phyloP scores from a whole-genome alignment of 345 rosid species.

The Turnera subulata region DNA sequence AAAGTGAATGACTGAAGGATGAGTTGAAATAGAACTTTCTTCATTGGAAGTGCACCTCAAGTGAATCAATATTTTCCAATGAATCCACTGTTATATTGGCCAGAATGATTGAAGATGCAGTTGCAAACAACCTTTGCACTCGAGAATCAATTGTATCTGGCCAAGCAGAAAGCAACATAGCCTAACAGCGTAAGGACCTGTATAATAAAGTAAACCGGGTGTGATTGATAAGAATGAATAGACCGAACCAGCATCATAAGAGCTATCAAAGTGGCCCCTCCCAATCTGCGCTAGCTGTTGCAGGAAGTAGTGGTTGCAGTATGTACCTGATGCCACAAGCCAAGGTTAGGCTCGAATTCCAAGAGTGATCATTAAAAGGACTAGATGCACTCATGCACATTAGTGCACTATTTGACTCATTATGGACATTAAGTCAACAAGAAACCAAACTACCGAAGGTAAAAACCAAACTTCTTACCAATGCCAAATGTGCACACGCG shows the following conservation, averaged over 20 bases:
- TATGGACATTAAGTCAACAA: not conserved
- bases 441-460: not conserved
- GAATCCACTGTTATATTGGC: constrained; percentile 21
- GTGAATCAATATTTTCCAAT: constrained; percentile 19
- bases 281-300: constrained; percentile 30
- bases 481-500: constrained; percentile 25
- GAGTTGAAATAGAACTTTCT: no score
- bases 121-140: constrained; percentile 22
- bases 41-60: constrained; percentile 19
- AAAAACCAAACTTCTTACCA: constrained; percentile 12
- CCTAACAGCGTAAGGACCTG: not conserved
- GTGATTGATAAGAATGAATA: no score
- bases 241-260: constrained; percentile 31
- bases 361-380: no score
- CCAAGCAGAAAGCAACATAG: constrained; percentile 2
- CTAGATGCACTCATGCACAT: no score
- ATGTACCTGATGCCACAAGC: constrained; percentile 18
- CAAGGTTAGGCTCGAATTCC: no score
- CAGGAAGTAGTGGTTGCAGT: constrained; percentile 31
- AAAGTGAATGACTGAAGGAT: no score
- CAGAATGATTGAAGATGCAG: constrained; percentile 24
- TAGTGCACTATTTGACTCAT: no score
- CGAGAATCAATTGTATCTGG: constrained; percentile 28
- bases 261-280: constrained; percentile 23
- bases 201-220: no score